Evolutionary conservation across 1,284 basidiomycete species (phyloP), one percentile per base, ranked within the genome.

Genomic region (Naganishia sp.): DNA sequence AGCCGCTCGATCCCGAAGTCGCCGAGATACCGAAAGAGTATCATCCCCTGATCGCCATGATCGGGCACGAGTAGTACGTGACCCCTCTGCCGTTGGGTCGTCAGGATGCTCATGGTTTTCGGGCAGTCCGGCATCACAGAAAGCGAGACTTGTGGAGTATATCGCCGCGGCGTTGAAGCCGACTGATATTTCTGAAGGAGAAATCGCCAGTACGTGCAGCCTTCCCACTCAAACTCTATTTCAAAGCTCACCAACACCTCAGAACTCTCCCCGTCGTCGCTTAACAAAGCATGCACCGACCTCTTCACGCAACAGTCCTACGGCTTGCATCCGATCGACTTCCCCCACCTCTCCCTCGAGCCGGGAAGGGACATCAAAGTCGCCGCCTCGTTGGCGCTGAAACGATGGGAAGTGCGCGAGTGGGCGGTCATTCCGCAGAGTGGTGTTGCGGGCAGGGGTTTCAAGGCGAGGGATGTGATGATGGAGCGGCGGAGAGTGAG

Each of bases 31-130:
- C 67, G 21, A n/a, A 52, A 18, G 54, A 57, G 23, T 68, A 58
- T 21, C 25, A 32, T 11, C 65, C 67, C 9, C 51, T 68, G 54
- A 31, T 68, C 7, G 61, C 63, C 23, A 68, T 68, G 67, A 46
- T 68, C 6, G 67, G 60, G 4, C 67, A 68, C n/a, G 67, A 68
- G 28, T 32, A 43, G 61, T 63, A 25, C 25, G 52, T 54, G n/a
- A 18, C 21, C 18, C 18, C 35, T 55, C 32, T 18, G 28, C 45
- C 21, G 6, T 4, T 2, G 6, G 2, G n/a, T n/a, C n/a, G n/a
- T n/a, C n/a, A n/a, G n/a, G n/a, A n/a, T 39, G 31, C 50, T 41
- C 6, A 17, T 11, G 52, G 25, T 7, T 43, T n/a, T 28, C 9
- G 0, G 10, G 11, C 18, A 43, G 52, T 15, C 9, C 49, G 41